Conservation (phyloP, 2,329 filamentous ascomycete genomes). For the Apiospora phragmitis region DNA sequence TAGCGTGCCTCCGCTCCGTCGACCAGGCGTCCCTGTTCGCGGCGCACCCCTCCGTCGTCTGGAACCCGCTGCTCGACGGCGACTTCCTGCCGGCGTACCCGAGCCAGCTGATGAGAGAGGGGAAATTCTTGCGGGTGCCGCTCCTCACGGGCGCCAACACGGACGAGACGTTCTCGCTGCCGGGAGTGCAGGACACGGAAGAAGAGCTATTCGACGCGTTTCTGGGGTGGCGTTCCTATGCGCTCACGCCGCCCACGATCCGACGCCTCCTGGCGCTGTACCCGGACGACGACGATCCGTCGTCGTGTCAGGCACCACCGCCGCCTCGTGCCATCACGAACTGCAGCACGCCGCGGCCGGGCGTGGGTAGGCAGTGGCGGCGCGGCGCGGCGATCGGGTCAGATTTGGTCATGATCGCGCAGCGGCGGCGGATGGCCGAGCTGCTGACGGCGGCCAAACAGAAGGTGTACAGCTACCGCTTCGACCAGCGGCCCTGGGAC, state of each 20-base stretch:
- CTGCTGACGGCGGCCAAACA: constrained; percentile 32
- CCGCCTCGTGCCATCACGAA: constrained; percentile 43
- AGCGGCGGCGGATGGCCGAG: constrained; percentile 45
- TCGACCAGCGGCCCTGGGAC: constrained; percentile 48
- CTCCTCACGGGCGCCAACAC: constrained; percentile 49
- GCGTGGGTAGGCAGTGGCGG: constrained; percentile 44
- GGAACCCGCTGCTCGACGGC: constrained; percentile 47
- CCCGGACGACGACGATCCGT: constrained; percentile 48
- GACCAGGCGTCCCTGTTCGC: constrained; percentile 34
- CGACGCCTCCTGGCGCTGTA: constrained; percentile 46
- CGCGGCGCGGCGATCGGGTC: constrained; percentile 45
- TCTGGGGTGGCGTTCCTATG: constrained; percentile 45
- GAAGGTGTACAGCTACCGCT: constrained; percentile 49
- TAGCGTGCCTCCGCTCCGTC: constrained; percentile 38
- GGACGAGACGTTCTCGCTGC: constrained; percentile 47
- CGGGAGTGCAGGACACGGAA: constrained; percentile 39
- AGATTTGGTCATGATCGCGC: constrained; percentile 50
- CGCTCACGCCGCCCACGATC: constrained; percentile 44
- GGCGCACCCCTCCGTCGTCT: constrained; percentile 37
- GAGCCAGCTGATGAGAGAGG: constrained; percentile 42
- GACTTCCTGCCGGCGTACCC: constrained; percentile 49
- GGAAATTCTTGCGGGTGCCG: constrained; percentile 44
- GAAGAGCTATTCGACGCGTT: constrained; percentile 43
- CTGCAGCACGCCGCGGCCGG: constrained; percentile 29
- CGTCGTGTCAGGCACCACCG: constrained; percentile 39